Conservation (phyloP, 108 stramenopile genomes). For the Cyclostephanos tholiformis region DNA sequence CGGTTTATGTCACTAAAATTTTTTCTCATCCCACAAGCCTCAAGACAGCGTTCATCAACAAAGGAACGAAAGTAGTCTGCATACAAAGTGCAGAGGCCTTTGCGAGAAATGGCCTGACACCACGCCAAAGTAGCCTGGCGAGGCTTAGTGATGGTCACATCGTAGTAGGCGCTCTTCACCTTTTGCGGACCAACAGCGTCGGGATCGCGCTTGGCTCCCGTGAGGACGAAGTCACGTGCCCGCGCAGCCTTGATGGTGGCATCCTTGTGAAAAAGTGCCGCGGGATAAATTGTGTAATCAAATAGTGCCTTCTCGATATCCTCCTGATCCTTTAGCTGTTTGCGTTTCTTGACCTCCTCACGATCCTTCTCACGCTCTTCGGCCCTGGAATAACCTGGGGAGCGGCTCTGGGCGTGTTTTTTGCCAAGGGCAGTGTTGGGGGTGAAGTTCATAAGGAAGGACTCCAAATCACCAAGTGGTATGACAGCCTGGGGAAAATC, state of each 20-base stretch:
- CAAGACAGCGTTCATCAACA: conserved; percentile 67
- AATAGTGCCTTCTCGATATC: conserved; percentile 89
- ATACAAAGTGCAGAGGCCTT: conserved; percentile 79
- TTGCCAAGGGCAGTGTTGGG: conserved; percentile 89
- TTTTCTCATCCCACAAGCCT: conserved; percentile 86
- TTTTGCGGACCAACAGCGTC: conserved; percentile 71
- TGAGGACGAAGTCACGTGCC: conserved; percentile 69
- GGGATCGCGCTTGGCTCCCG: conserved; percentile 45
- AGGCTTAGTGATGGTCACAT: conserved; percentile 89
- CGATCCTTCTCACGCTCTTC: conserved; percentile 74
- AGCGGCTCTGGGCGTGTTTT: conserved; percentile 73
- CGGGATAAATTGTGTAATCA: conserved; percentile 88
- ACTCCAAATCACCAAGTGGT: conserved; percentile 82
- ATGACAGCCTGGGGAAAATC: conserved; percentile 77
- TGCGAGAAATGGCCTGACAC: conserved; percentile 86
- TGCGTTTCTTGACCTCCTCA: conserved; percentile 74
- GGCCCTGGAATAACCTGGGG: conserved; percentile 77
- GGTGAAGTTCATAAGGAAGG: conserved; percentile 84
- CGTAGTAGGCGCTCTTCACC: conserved; percentile 83
- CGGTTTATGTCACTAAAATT: conserved; percentile 54
- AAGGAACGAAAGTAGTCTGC: conserved; percentile 83
- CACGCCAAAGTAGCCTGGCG: conserved; percentile 69
- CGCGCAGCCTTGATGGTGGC: conserved; percentile 86
- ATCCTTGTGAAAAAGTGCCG: conserved; percentile 87
- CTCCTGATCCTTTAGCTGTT: conserved; percentile 87